Base-by-base conservation (phyloP, 1,284 basidiomycete genomes). In the Rhodotorula sp. region DNA sequence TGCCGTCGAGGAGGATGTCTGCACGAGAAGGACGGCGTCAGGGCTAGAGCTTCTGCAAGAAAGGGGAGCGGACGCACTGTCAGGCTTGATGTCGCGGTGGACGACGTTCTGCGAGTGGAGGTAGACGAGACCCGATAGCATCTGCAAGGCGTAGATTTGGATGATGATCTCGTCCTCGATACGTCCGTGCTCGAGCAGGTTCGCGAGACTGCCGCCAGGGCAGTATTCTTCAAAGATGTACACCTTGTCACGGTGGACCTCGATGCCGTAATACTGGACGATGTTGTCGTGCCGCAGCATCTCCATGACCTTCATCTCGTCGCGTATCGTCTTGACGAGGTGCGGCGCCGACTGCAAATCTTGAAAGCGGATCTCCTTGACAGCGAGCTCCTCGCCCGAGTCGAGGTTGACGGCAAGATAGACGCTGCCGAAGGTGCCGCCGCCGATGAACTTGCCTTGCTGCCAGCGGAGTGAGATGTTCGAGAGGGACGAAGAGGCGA, bases 191-290 rank as follows among this genome's bases (percentile, higher is more conserved):
- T 97, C 94, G 66, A 99, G 83, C 63, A 98, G 82, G 57, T 91
- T 86, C 1, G 91, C 93, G 64, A 99, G 81, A 80, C 92, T 96
- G 20, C 96, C 96, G 51, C 94, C 94, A 78, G 95, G 91, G 79
- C 96, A 99, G 80, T 91, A 99, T 82, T 99, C 95, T 81, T 99
- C 94, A 79, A 99, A 99, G 75, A 99, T 98, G 83, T 96, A 99
- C 19, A 99, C 94, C 81, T 95, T 94, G 83, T 99, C 96, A 30
- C 96, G 90, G 80, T 99, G 95, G 9, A 98, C 95, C 81, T 99
- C 96, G 76, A 99, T 96, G 49, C 96, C 96, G 79, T 97, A 98
- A 81, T 98, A 99, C 81, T 99, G 94, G 68, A 99, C 96, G 66
- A 99, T 91, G 79, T 99, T 99, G 22, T 92, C 93, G 81, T 99